Base-by-base conservation (phyloP, 176 grass and related monocot genomes). In the Urochloa ruziziensis region DNA sequence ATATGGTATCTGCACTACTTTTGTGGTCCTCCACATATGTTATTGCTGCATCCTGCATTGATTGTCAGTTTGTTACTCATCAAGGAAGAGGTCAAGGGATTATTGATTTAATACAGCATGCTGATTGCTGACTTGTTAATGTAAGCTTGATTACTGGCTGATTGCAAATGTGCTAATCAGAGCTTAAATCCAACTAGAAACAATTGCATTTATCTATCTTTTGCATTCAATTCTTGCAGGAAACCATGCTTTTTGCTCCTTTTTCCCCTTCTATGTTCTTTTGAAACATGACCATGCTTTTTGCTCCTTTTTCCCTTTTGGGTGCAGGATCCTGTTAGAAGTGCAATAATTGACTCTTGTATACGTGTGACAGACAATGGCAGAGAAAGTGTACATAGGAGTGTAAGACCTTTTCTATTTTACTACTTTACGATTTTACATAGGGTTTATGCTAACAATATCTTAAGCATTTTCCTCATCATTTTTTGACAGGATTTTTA, bases 321-420 rank as follows among this genome's bases (percentile, higher is more conserved):
- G 59, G 46, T 78, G 65, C 90, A 97, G 92, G 89, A 94, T 90
- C 95, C 92, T 86, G 44, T 88, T 78, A 93, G 92, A 94, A 97
- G 92, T 89, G 95, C 87, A 82, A 56, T 91, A 34, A 91, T 97
- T 80, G 86, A 93, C 71, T 89, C 92, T 40, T 91, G 86, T 80
- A 91, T 94, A 82, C 92, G 90, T 79, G 90, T 97, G 66, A 91
- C 84, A 39, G 95, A 97, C 84, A 91, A 97, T 77, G 95, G 95
- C 53, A 93, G 95, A 94, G 92, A 93, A 46, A 93, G 90, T 64
- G 59, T 97, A 51, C 86, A 94, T 78, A 94, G 90, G 91, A 97
- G 79, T 91, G 95, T 97, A 93, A 85, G 87, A 17, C 43, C 36
- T 19, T 28, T 77, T 40, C 23, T 54, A 34, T 64, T 52, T 48